These are phyloP conservation scores for Pythium guiyangense DNA, from an alignment of 352 stramenopile species.

Conservation along the genomic window DNA sequence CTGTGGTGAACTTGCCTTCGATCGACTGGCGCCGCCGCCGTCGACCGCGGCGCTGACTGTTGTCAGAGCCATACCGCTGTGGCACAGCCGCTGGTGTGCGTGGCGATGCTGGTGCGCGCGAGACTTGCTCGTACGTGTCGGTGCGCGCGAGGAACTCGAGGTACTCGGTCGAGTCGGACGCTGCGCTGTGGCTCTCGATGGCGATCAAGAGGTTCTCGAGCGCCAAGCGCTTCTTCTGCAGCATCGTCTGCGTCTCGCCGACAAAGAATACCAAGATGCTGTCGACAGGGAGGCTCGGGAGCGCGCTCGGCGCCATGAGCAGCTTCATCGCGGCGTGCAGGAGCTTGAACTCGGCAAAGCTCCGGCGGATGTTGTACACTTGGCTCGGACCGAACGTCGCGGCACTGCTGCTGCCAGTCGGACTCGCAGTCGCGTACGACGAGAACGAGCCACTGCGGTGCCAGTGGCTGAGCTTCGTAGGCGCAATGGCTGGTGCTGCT, in stretches of 20 bases:
- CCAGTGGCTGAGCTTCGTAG: conserved; percentile 1
- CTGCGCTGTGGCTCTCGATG: conserved; percentile 49
- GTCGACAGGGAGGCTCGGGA: conserved; percentile 48
- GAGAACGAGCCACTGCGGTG: conserved; percentile 8
- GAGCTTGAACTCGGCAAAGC: conserved; percentile 65
- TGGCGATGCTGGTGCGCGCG: conserved; percentile 22
- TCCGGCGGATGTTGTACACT: conserved; percentile 58
- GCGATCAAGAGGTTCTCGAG: conserved; percentile 57
- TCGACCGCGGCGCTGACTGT: background rate
- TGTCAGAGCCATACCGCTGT: background rate
- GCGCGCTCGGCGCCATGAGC: conserved; percentile 28
- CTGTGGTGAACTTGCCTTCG: background rate
- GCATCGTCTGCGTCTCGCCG: conserved; percentile 57
- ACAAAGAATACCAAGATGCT: conserved; percentile 62
- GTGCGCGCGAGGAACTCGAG: conserved; percentile 63
- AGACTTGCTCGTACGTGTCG: conserved; percentile 49
- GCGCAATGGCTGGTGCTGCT: background rate
- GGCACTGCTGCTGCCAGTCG: background rate
- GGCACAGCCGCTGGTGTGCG: conserved; percentile 5
- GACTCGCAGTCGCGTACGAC: conserved; percentile 9
- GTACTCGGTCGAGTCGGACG: conserved; percentile 52
- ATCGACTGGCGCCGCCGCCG: conserved; percentile 1
- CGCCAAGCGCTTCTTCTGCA: conserved; percentile 62
- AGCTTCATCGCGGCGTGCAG: conserved; percentile 47
- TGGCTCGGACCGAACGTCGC: conserved; percentile 12